These are phyloP conservation scores for Clitopilus passeckerianus DNA, from an alignment of 768 basidiomycete species.

Conservation along the genomic window DNA sequence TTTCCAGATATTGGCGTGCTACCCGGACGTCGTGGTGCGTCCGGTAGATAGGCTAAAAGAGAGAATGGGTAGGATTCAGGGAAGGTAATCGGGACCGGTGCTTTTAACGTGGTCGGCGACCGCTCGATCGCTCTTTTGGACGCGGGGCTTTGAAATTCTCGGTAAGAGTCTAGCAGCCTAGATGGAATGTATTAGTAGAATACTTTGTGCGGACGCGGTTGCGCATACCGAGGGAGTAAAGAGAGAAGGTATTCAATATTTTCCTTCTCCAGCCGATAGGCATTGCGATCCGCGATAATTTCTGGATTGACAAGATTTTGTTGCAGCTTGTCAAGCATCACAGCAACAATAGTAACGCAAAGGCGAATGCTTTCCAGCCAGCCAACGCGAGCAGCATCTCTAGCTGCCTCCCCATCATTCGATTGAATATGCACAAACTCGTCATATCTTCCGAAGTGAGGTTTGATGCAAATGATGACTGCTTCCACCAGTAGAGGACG, in stretches of 20 bases:
- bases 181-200: conserved; percentile 4
- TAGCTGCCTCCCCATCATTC: conserved; percentile 59
- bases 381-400: conserved; percentile 71
- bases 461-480: conserved; percentile 91
- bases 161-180: conserved; percentile 84
- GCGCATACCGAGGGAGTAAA: conserved; percentile 70
- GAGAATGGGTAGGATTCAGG: conserved; percentile 94
- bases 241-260: conserved; percentile 85
- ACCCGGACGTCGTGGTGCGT: conserved; percentile 37
- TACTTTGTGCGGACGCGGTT: neutral
- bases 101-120: conserved; percentile 51
- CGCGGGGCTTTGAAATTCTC: conserved; percentile 68
- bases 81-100: conserved; percentile 73
- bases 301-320: conserved; percentile 68
- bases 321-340: conserved; percentile 88
- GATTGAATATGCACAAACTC: conserved; percentile 63
- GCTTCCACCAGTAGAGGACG: conserved; percentile 80
- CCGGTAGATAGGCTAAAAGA: conserved; percentile 64
- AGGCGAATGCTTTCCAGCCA: conserved; percentile 93
- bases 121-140: conserved; percentile 69
- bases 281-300: conserved; percentile 53
- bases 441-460: conserved; percentile 89
- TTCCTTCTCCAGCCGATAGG: conserved; percentile 79
- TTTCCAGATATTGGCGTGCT: conserved; percentile 37
- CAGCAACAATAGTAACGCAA: conserved; percentile 82